Evolutionary conservation across 2,329 filamentous ascomycete species (phyloP).

Genomic region (Elsinoe arachidis): DNA sequence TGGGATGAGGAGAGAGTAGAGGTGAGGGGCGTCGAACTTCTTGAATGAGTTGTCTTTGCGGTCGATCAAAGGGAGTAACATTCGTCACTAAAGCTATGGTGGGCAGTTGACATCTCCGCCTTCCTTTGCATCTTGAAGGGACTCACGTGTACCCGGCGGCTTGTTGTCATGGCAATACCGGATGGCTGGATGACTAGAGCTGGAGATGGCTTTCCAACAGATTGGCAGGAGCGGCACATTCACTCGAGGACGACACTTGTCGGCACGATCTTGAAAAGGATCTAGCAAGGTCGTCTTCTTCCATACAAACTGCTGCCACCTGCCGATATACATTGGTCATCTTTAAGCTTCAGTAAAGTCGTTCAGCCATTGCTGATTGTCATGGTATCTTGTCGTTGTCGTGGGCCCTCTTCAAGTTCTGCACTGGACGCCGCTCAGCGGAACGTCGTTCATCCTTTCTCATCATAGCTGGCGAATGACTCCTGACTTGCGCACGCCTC

Average conservation of each 20-base stretch:
- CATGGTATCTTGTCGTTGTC: neutral
- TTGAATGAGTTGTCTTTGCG: constrained; percentile 44
- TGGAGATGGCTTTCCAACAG: constrained; percentile 37
- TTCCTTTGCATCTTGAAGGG: neutral
- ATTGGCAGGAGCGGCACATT: constrained; percentile 27
- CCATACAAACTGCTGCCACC: constrained; percentile 30
- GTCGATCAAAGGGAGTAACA: constrained; percentile 28
- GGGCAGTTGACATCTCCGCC: constrained; percentile 5
- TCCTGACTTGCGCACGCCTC: constrained; percentile 41
- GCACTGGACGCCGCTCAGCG: neutral
- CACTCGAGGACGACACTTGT: constrained; percentile 43
- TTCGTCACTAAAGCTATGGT: neutral
- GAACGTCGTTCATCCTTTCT: neutral
- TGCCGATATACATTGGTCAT: constrained; percentile 8
- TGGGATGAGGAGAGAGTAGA: constrained; percentile 37
- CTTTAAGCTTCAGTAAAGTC: constrained; percentile 12
- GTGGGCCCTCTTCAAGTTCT: neutral
- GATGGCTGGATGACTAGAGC: constrained; percentile 27
- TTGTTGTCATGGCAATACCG: constrained; percentile 8
- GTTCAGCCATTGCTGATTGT: neutral
- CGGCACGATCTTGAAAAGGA: constrained; percentile 42
- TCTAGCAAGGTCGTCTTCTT: constrained; percentile 48
- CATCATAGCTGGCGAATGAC: neutral
- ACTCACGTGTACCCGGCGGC: neutral
- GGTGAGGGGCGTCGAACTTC: constrained; percentile 44